These are phyloP conservation scores for Hymenotorrendiella dingleyae DNA, from an alignment of 2,329 filamentous ascomycete species.

Conservation along the genomic window DNA sequence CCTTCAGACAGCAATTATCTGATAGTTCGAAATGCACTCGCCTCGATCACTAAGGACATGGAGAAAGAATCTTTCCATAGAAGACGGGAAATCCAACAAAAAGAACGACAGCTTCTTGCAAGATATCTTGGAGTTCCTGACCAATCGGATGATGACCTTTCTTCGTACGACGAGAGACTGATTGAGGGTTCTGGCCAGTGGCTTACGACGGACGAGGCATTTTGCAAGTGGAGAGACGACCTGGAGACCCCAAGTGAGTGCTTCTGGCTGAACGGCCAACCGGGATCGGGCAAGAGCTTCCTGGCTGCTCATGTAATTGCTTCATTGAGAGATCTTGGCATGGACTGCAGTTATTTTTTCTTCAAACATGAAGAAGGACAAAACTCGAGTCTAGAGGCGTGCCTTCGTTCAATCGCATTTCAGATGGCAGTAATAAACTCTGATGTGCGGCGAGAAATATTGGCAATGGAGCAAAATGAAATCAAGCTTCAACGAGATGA, in stretches of 20 bases:
- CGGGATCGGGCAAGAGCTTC: conserved; percentile 32
- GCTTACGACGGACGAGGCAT: neutral
- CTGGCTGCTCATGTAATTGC: conserved; percentile 9
- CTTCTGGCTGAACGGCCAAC: conserved; percentile 27
- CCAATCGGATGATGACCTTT: conserved; percentile 15
- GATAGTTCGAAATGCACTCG: conserved; percentile 14
- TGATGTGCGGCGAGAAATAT: neutral
- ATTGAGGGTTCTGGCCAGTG: neutral
- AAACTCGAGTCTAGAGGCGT: conserved; percentile 20
- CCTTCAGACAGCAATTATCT: conserved; percentile 22
- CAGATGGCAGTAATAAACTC: conserved; percentile 22
- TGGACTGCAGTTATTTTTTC: conserved; percentile 20
- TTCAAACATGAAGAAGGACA: conserved; percentile 26
- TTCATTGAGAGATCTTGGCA: conserved; percentile 17
- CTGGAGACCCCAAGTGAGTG: conserved; percentile 5
- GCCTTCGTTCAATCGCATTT: conserved; percentile 25
- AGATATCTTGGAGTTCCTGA: conserved; percentile 16
- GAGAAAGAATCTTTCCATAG: conserved; percentile 5
- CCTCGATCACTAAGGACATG: conserved; percentile 6
- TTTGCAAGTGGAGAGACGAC: neutral
- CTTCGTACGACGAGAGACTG: conserved; percentile 2
- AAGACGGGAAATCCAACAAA: neutral
- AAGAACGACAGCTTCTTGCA: conserved; percentile 6
- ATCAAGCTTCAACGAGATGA: neutral
- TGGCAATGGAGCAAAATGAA: neutral